Base-by-base conservation (phyloP, 495 filamentous ascomycete species). In the Venustampulla echinocandica region DNA sequence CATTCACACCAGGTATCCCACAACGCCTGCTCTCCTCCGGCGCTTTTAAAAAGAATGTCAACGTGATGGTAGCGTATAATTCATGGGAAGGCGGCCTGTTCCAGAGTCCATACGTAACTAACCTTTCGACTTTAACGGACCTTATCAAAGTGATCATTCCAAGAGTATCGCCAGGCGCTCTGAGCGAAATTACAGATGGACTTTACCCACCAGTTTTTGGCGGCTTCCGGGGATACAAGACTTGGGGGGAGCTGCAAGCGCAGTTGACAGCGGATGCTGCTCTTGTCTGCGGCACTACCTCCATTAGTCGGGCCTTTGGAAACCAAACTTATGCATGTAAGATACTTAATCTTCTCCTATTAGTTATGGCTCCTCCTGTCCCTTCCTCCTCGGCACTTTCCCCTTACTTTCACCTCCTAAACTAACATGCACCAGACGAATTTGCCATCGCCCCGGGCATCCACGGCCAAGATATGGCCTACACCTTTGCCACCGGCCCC, bases 391-490 rank as follows among this genome's bases (percentile, higher is more conserved):
- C 3, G 46, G 57, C 27, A 47, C 59, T 15, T 71, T 76, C 35
- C 25, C 64, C 36, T n/a, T n/a, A 30, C 61, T 34, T 76, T 79
- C 55, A 63, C 64, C 20, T 79, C 76, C 60, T 74, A 73, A 53
- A 63, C 68, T 2, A 22, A 32, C 5, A 49, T 49, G 46, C 73
- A 64, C 5, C 80, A 73, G 53, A 61, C 69, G 2, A 85, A 85
- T 85, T 85, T 59, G 70, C 65, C 52, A 64, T 84, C 39, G 68
- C 74, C 5, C 79, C 82, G 0, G 80, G 63, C 3, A 56, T 66
- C 25, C 77, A 81, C 48, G 73, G 66, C 10, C 37, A 64, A 6
- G 77, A 81, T 55, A 47, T 77, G 15, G 2, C 64, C n/a, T 82
- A 75, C 46, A 75, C 68, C 1, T 77, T 73, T 50, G 77, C 68